A percentile compares a stretch with the other conserved stretches of the same genome.
These are phyloP conservation scores for Geosiphon pyriformis DNA, from an alignment of 192 early-diverging fungal species.

Conservation along the genomic window DNA sequence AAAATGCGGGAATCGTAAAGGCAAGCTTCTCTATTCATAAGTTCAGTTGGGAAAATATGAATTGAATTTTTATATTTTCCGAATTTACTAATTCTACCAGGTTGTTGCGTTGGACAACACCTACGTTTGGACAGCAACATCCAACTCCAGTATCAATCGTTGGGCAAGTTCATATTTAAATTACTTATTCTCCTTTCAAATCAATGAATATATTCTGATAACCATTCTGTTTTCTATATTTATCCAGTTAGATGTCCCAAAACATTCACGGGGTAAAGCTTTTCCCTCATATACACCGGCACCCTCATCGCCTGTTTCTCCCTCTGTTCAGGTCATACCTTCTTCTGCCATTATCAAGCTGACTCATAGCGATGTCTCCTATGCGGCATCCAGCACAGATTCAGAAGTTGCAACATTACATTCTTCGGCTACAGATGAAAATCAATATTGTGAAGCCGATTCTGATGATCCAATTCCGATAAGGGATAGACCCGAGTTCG, in stretches of 20 bases:
- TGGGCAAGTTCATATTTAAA: conserved; percentile 53
- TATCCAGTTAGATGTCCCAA: conserved; percentile 58
- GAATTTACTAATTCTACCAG: conserved; percentile 34
- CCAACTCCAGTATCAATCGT: conserved; percentile 73
- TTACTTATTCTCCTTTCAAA: conserved; percentile 26
- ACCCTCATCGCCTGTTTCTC: conserved; percentile 9
- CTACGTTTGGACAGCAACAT: conserved; percentile 91
- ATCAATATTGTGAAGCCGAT: background rate
- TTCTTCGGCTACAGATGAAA: conserved; percentile 28
- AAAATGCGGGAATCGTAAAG: conserved; percentile 75
- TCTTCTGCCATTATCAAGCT: conserved; percentile 43
- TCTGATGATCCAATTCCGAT: conserved; percentile 30
- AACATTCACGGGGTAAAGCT: conserved; percentile 36
- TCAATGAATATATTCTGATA: conserved; percentile 1
- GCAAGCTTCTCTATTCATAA: conserved; percentile 28
- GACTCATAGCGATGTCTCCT: conserved; percentile 34
- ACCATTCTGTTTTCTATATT: conserved; percentile 13
- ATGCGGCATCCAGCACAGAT: conserved; percentile 28
- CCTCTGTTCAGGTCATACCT: conserved; percentile 29
- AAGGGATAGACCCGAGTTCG: conserved; percentile 33
- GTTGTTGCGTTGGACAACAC: conserved; percentile 78
- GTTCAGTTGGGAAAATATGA: no score
- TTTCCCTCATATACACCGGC: background rate
- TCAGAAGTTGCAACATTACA: conserved; percentile 33
- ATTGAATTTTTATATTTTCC: background rate